Conservation (phyloP, 78 protist genomes). For the Dictyostelium purpureum region DNA sequence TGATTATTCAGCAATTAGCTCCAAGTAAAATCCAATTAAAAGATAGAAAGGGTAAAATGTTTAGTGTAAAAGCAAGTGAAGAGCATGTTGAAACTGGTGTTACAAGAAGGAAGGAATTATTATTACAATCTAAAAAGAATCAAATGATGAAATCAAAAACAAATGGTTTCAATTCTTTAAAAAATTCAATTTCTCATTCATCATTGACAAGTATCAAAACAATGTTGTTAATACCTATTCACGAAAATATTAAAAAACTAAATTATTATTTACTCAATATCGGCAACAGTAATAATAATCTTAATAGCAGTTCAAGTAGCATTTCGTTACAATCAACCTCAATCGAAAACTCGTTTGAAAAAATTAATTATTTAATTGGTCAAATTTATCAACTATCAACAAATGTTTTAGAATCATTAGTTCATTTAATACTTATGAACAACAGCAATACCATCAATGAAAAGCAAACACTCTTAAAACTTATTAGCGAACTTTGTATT, state of each 20-base stretch:
- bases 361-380: not conserved
- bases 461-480: not conserved
- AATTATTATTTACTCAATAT: not conserved
- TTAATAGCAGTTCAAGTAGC: too few species aligned
- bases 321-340: not conserved
- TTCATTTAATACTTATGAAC: not conserved
- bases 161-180: not conserved
- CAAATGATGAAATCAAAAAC: conserved; percentile 7
- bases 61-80: conserved; percentile 78
- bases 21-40: conserved; percentile 10
- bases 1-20: not conserved
- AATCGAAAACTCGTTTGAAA: not conserved
- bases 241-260: not conserved
- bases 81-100: conserved; percentile 71
- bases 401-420: not conserved
- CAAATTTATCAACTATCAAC: not conserved
- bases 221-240: not conserved
- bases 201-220: not conserved
- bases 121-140: conserved; percentile 23
- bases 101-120: conserved; percentile 57
- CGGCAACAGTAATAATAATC: too few species aligned
- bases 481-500: not conserved
- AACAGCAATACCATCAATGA: not conserved
- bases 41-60: conserved; percentile 79
- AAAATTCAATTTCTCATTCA: not conserved